A percentile compares a stretch with the other conserved stretches of the same genome.
Conservation (phyloP, 805 yeast species). For the Kodamaea nitidulidarum region DNA sequence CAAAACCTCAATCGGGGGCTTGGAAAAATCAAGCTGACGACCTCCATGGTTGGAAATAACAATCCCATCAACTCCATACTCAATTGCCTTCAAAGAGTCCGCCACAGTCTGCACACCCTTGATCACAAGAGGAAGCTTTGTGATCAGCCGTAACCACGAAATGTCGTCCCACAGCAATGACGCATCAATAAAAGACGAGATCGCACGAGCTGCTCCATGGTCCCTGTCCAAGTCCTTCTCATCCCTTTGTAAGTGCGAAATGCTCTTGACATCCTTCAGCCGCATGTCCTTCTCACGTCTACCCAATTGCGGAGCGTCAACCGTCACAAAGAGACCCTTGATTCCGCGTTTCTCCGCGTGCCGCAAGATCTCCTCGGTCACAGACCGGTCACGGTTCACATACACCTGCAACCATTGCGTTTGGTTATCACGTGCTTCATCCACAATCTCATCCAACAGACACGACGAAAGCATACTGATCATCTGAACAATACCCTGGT, state of each 20-base stretch:
- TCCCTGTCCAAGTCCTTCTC: constrained; percentile 26
- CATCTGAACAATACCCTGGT: constrained; percentile 75
- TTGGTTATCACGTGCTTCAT: constrained; percentile 52
- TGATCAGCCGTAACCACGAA: constrained; percentile 36
- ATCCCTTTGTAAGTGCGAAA: constrained; percentile 23
- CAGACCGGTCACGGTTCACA: constrained; percentile 37
- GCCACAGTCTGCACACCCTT: constrained; percentile 69
- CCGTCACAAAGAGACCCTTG: constrained; percentile 50
- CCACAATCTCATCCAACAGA: constrained; percentile 80
- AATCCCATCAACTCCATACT: constrained; percentile 58
- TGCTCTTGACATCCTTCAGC: constrained; percentile 25
- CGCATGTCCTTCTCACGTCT: constrained; percentile 49
- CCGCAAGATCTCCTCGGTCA: constrained; percentile 27
- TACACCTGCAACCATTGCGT: constrained; percentile 50
- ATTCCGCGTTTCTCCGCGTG: constrained; percentile 38
- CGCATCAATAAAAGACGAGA: constrained; percentile 41
- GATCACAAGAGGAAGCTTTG: constrained; percentile 37
- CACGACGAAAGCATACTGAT: constrained; percentile 88
- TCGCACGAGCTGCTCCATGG: constrained; percentile 29
- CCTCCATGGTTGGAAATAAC: constrained; percentile 76
- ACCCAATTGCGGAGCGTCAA: constrained; percentile 54
- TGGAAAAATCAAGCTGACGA: constrained; percentile 59
- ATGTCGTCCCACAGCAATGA: constrained; percentile 37
- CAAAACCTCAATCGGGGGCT: constrained; percentile 59
- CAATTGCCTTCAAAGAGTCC: constrained; percentile 57